A percentile compares a stretch with the other conserved stretches of the same genome.
These are phyloP conservation scores for Cajanus cajan DNA, from an alignment of 306 rosid genomes.

Conservation along the genomic window DNA sequence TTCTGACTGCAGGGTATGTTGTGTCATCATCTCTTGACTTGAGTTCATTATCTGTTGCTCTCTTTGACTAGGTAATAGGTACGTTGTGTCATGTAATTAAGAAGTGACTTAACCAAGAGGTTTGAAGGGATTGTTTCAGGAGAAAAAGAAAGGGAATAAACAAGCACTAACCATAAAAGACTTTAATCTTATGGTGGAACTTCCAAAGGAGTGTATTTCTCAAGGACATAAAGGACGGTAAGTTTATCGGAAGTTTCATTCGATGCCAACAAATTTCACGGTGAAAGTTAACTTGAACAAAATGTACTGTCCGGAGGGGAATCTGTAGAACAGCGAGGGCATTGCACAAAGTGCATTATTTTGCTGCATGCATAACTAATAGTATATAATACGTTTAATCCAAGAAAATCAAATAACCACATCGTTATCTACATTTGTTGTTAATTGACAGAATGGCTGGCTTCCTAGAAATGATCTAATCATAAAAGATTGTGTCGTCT, in stretches of 20 bases:
- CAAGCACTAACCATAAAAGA: slow-evolving; percentile 2
- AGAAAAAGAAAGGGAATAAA: not conserved
- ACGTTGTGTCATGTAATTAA: not conserved
- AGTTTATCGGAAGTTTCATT: slow-evolving; percentile 17
- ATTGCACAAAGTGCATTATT: not conserved
- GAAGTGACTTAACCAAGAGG: not conserved
- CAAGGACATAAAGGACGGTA: not conserved
- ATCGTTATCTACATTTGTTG: not conserved
- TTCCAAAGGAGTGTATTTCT: slow-evolving; percentile 11
- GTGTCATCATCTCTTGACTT: not conserved
- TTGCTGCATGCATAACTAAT: not conserved
- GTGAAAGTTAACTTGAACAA: not conserved
- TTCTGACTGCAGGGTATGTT: not conserved
- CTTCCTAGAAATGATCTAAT: slow-evolving; percentile 17
- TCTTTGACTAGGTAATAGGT: not conserved
- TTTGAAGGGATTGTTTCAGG: not conserved
- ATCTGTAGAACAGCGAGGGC: not conserved
- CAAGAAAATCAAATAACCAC: slow-evolving; percentile 9
- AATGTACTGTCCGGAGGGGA: not conserved
- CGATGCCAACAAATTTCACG: not conserved
- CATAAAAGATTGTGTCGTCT: not conserved
- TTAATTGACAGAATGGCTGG: not conserved
- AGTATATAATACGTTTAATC: not conserved
- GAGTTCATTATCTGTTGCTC: too few relatives aligned
- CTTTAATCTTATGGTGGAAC: not conserved